Percentiles rank a stretch among this genome's conserved stretches.
Conservation (phyloP, 257 asterid species). For the Gentiana macrophylla region DNA sequence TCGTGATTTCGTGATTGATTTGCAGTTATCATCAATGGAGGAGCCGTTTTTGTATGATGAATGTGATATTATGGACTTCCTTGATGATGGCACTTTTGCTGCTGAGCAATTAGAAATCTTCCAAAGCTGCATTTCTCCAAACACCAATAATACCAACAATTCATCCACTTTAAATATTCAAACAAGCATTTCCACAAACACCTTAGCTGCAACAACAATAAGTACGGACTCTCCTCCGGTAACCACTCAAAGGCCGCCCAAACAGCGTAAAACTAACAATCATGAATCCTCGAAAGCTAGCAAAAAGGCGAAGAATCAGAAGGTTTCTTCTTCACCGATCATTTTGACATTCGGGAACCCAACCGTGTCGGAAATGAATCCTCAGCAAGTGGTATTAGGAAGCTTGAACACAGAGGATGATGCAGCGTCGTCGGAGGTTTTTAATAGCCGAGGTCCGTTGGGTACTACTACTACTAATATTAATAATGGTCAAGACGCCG, state of each 20-base stretch:
- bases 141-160: neutral
- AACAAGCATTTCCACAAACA: neutral
- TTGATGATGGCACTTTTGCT: constrained; percentile 8
- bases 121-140: neutral
- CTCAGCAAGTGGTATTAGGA: neutral
- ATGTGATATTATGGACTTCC: constrained; percentile 11
- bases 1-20: too few relatives aligned
- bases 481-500: constrained; percentile 1
- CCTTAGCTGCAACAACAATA: neutral
- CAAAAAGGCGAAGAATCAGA: neutral
- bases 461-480: too few relatives aligned
- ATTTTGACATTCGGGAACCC: constrained; percentile 11
- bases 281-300: neutral
- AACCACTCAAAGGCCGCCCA: constrained; percentile 1
- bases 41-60: constrained; percentile 13
- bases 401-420: constrained; percentile 8
- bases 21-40: constrained; percentile 1
- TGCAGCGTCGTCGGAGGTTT: constrained; percentile 7
- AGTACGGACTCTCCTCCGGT: neutral
- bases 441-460: constrained; percentile 2
- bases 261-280: neutral
- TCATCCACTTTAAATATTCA: neutral
- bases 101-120: neutral
- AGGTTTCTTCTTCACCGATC: constrained; percentile 7
- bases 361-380: constrained; percentile 3